Base-by-base conservation (phyloP, 164 flowering plant genomes). In the Umbellularia californica region DNA sequence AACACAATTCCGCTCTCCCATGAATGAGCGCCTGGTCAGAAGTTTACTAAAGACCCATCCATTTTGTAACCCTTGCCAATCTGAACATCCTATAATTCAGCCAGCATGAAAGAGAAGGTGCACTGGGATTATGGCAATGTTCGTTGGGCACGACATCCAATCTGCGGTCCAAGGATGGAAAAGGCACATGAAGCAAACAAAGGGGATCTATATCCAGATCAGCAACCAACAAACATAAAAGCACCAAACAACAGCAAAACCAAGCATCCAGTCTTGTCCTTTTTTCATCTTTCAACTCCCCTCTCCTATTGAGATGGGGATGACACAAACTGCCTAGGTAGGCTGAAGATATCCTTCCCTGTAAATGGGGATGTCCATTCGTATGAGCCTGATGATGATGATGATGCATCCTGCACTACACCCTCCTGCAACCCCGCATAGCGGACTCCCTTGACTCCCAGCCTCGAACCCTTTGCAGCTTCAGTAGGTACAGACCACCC, bases 351-450 rank as follows among this genome's bases (percentile, higher is more conserved):
- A 71, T 88, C 95, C 70, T 84, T 85, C 79, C 89, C 91, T 62
- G 83, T 89, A 74, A 90, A 89, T 2, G 91, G 92, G 60, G 89
- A 86, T 1, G 93, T 88, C 97, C 94, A 92, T 68, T 90, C 94
- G 14, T 80, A 84, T 3, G 86, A 83, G 27, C 82, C 84, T 12
- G 81, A 79, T 27, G 81, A 60, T 23, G 87, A 50, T 23, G 87
- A 52, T 19, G 82, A 23, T 23, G 77, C n/a, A 33, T 77, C 74
- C 41, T 77, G 71, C 0, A 72, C 70, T 50, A 55, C 83, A 25
- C 86, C 90, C 51, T 87, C 88, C 77, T 84, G 90, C 79, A 82
- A 73, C 22, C 86, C 89, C 7, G 74, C 74, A 24, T 79, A 47
- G 63, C 71, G 28, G 11, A 77, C 71, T 23, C 87, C 77, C 64